phyloP scores from a whole-genome alignment of 495 filamentous ascomycete genomes.

The Penicillium goetzii region DNA sequence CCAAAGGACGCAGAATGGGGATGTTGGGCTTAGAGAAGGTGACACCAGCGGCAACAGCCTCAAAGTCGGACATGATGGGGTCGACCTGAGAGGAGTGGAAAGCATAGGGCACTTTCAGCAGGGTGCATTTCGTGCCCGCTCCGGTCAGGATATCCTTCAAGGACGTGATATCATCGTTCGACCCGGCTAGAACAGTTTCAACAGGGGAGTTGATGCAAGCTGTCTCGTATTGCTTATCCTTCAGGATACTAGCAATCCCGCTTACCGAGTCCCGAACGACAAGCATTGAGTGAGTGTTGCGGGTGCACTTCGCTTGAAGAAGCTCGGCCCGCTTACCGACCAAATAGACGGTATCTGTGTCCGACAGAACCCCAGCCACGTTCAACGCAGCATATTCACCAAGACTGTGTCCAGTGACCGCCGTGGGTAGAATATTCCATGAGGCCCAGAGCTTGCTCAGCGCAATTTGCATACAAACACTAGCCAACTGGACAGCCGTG shows the following conservation, averaged over 20 bases:
- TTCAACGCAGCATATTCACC: constrained; percentile 84
- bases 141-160: neutral
- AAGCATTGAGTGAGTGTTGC: constrained; percentile 66
- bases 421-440: constrained; percentile 23
- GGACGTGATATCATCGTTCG: neutral
- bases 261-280: constrained; percentile 42
- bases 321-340: constrained; percentile 76
- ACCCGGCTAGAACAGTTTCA: neutral
- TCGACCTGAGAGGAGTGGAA: constrained; percentile 12
- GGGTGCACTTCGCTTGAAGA: constrained; percentile 69
- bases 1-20: constrained; percentile 35
- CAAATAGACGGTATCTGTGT: constrained; percentile 69
- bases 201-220: constrained; percentile 51
- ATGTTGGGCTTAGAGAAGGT: constrained; percentile 35
- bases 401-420: constrained; percentile 44
- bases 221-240: constrained; percentile 39
- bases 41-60: constrained; percentile 13
- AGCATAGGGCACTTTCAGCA: constrained; percentile 1
- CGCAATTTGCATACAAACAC: constrained; percentile 30
- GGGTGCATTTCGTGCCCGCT: neutral
- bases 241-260: constrained; percentile 28
- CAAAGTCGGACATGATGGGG: constrained; percentile 10
- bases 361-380: constrained; percentile 74
- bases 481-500: constrained; percentile 22
- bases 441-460: constrained; percentile 26